Conservation (phyloP, 495 filamentous ascomycete species). For the Aspergillus hancockii region DNA sequence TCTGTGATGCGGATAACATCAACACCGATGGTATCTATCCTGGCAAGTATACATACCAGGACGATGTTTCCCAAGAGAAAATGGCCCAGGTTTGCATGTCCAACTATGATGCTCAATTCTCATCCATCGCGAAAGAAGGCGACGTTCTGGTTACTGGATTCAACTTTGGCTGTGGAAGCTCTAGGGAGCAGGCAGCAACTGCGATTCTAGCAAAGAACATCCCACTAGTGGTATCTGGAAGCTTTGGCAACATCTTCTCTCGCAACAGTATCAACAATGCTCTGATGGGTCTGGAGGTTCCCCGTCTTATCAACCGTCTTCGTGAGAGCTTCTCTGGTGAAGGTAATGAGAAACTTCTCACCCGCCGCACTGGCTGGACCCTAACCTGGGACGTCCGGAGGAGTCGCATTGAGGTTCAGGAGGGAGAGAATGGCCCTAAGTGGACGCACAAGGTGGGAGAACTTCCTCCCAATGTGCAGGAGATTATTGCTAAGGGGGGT, state of each 20-base stretch:
- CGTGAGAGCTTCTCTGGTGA: conserved; percentile 59
- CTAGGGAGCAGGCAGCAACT: conserved; percentile 86
- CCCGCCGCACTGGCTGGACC: conserved; percentile 86
- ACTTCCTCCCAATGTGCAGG: conserved; percentile 85
- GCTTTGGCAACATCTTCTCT: conserved; percentile 87
- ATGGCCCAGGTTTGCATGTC: conserved; percentile 92
- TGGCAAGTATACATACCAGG: conserved; percentile 88
- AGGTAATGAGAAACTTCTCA: conserved; percentile 53
- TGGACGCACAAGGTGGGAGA: conserved; percentile 87
- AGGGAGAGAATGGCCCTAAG: conserved; percentile 59
- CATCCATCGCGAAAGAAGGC: conserved; percentile 54
- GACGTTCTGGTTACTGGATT: conserved; percentile 86
- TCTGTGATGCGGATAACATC: conserved; percentile 57
- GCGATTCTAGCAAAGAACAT: conserved; percentile 85
- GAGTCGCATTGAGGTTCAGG: conserved; percentile 67
- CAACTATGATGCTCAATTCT: conserved; percentile 83
- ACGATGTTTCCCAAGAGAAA: conserved; percentile 68
- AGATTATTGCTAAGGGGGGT: conserved; percentile 75
- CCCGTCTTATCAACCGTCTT: conserved; percentile 67
- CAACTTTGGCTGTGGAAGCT: conserved; percentile 87
- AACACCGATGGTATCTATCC: conserved; percentile 76
- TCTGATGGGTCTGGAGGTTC: conserved; percentile 80
- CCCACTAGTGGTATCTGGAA: conserved; percentile 78
- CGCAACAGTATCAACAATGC: conserved; percentile 94
- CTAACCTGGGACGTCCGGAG: conserved; percentile 80